phyloP scores from a whole-genome alignment of 345 rosid genomes.

The Arabidopsis arenosa region DNA sequence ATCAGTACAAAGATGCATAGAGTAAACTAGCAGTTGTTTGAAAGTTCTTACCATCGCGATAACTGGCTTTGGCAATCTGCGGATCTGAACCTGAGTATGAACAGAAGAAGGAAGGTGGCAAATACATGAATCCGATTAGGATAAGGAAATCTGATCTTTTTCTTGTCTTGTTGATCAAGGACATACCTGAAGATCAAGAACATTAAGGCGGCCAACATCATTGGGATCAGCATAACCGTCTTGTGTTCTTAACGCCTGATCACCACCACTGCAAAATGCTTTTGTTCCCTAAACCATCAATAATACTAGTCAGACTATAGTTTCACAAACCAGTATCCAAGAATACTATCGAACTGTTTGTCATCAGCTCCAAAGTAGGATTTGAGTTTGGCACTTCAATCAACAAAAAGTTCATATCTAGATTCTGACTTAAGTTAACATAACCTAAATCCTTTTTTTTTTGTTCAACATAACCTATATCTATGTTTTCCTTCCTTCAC shows the following conservation, averaged over 20 bases:
- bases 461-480: too few relatives aligned
- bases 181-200: constrained; percentile 83
- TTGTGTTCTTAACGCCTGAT: constrained; percentile 73
- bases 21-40: neutral
- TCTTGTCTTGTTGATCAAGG: constrained; percentile 13
- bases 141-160: neutral
- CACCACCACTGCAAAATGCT: constrained; percentile 96
- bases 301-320: constrained; percentile 6
- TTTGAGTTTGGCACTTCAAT: neutral
- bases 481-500: too few relatives aligned
- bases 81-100: constrained; percentile 71
- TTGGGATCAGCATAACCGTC: constrained; percentile 84
- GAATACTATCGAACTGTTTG: neutral
- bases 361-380: constrained; percentile 16
- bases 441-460: too few relatives aligned
- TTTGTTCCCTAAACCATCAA: constrained; percentile 67
- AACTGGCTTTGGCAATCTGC: constrained; percentile 95
- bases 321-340: constrained; percentile 6
- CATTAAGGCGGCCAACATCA: constrained; percentile 75
- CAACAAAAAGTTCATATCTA: neutral
- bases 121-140: neutral
- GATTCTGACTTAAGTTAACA: too few relatives aligned
- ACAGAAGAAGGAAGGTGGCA: constrained; percentile 11
- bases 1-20: constrained; percentile 24
- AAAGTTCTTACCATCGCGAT: constrained; percentile 79